phyloP scores from a whole-genome alignment of 768 basidiomycete genomes.

The Collybia sordida region DNA sequence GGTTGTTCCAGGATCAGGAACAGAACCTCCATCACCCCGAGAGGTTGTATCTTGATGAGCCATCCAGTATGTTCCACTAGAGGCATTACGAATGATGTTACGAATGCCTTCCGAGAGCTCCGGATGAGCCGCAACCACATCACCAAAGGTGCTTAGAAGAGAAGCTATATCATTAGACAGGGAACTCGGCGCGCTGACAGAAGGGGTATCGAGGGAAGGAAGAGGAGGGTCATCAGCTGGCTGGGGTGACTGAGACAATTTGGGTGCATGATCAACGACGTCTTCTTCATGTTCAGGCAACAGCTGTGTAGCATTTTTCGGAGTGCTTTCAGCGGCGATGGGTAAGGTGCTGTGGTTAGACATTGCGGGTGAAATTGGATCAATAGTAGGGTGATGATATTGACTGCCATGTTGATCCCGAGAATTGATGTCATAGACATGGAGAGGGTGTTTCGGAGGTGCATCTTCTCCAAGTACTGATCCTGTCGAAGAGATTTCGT shows the following conservation, averaged over 20 bases:
- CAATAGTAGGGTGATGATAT: conserved; percentile 4
- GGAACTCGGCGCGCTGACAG: conserved; percentile 27
- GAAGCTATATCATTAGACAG: conserved; percentile 65
- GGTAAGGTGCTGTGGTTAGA: conserved; percentile 1
- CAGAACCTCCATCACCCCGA: conserved; percentile 54
- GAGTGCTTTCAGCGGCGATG: conserved; percentile 35
- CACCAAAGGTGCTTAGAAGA: conserved; percentile 55
- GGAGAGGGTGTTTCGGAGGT: conserved; percentile 59
- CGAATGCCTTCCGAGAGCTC: conserved; percentile 69
- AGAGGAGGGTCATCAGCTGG: conserved; percentile 46
- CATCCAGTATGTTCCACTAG: conserved; percentile 68
- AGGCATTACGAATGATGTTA: conserved; percentile 60
- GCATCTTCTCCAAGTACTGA: conserved; percentile 43
- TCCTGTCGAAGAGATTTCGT: conserved; percentile 34
- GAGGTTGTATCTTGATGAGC: conserved; percentile 59
- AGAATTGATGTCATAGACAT: conserved; percentile 46
- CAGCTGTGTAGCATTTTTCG: conserved; percentile 22
- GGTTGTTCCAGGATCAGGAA: conserved; percentile 43
- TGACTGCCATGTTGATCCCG: conserved; percentile 3
- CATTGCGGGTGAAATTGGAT: neutral
- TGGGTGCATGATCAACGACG: conserved; percentile 1
- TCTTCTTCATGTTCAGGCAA: conserved; percentile 8
- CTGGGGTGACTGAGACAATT: neutral
- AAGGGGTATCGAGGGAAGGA: conserved; percentile 39
- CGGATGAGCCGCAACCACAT: conserved; percentile 62